Base-by-base conservation (phyloP, 1,139 yeast species). In the Meyerozyma smithsonii region DNA sequence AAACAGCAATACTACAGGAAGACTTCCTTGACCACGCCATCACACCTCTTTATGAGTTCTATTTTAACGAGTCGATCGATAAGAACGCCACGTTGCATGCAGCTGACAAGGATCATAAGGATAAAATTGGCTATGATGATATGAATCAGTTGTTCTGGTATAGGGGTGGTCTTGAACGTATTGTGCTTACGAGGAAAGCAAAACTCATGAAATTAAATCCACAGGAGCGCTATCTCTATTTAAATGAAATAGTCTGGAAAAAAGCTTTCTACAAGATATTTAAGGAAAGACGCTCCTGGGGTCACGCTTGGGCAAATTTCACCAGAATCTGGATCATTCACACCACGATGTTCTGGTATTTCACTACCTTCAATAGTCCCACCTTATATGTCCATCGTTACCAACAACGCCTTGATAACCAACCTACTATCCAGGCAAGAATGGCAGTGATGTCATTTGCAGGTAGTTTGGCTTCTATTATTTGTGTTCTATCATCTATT, bases 21-120 rank as follows among this genome's bases (percentile, higher is more conserved):
- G 42, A 41, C 39, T 88, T 75, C 51, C 65, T 88, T 33, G 81
- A 86, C 45, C 79, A 76, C 37, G 72, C 76, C 1, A 79, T 88
- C n/a, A 81, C 88, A 2, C 96, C 96, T 0, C 54, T 88, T 3
- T 88, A 87, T 61, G 56, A 65, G 10, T 83, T 70, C 48, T 74
- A 84, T 51, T 66, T 81, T 25, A 72, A 69, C 43, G 88, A 83
- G 55, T 65, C 79, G 5, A 81, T 63, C n/a, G 43, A 62, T 59
- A 14, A 47, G 55, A 8, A 59, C 64, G 32, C 64, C 64, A 20
- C n/a, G 12, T 3, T 23, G 10, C n/a, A 23, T 12, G n/a, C 8
- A 4, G 62, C 64, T 16, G 78, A 76, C 45, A 72, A 66, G 45
- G 84, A 79, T 49, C 85, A 79, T 48, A 61, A 70, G 1, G 54